phyloP scores from a whole-genome alignment of 1,139 yeast genomes.

The Geotrichum phurueaensis region DNA sequence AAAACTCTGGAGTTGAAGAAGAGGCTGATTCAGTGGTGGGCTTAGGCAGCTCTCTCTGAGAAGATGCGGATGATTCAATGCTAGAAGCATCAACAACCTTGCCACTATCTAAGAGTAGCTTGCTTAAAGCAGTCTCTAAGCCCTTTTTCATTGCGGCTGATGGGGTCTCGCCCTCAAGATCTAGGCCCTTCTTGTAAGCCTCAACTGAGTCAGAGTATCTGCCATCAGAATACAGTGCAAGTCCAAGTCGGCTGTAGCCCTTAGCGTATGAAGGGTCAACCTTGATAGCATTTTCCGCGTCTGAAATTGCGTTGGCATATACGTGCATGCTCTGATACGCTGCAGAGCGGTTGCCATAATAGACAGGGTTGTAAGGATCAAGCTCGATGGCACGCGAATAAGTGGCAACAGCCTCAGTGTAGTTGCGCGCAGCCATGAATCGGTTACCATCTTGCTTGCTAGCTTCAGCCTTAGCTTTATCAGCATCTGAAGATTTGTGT shows the following conservation, averaged over 20 bases:
- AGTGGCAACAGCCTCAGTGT: slow-evolving; percentile 61
- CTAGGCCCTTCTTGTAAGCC: slow-evolving; percentile 82
- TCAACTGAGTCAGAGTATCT: slow-evolving; percentile 83
- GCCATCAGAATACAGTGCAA: slow-evolving; percentile 85
- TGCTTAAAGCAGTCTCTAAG: slow-evolving; percentile 82
- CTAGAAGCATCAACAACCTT: slow-evolving; percentile 27
- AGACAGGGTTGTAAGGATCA: slow-evolving; percentile 72
- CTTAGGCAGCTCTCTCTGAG: slow-evolving; percentile 25
- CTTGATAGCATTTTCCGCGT: slow-evolving; percentile 75
- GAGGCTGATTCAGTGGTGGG: slow-evolving; percentile 28
- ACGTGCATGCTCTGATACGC: slow-evolving; percentile 77
- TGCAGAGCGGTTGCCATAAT: slow-evolving; percentile 91
- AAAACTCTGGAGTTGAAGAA: slow-evolving; percentile 27
- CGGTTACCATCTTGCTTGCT: slow-evolving; percentile 83
- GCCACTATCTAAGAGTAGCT: slow-evolving; percentile 69
- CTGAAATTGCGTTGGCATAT: slow-evolving; percentile 71
- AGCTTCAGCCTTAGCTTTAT: slow-evolving; percentile 66
- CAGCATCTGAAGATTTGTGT: slow-evolving; percentile 24
- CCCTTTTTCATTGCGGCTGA: slow-evolving; percentile 91
- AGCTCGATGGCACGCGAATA: slow-evolving; percentile 77
- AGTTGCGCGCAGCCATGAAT: slow-evolving; percentile 79
- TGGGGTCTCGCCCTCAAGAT: slow-evolving; percentile 76
- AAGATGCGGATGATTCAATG: slow-evolving; percentile 16
- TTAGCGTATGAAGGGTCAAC: slow-evolving; percentile 77
- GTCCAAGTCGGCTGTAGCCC: slow-evolving; percentile 91